Evolutionary conservation across 768 basidiomycete genomes (phyloP), one percentile per base, ranked within the genome.

Genomic region (Lactarius vividus): DNA sequence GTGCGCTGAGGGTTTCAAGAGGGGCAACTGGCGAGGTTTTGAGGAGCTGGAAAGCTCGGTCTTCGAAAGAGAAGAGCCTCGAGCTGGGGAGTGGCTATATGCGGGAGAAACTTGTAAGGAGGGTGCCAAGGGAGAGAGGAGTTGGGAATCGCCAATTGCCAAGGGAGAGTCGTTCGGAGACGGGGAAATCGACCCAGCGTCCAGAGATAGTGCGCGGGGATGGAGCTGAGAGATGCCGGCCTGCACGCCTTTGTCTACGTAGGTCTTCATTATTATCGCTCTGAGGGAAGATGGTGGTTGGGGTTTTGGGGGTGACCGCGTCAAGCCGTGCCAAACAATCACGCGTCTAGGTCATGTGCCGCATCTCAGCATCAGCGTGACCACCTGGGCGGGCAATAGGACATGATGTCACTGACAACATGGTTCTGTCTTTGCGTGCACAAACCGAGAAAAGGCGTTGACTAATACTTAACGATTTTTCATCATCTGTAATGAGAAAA

Each of bases 161-260:
- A 56, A 57, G 15, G 40, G 62, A 33, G 56, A n/a, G 13, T 63
- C 59, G 7, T 57, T 35, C 31, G 53, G 40, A 31, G 54, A 56
- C 11, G 46, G 40, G 2, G 62, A n/a, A 20, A 39, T 23, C n/a
- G 52, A 39, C 31, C 53, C 59, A 16, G 42, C 42, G 11, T 64
- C 64, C 52, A 46, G 40, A 26, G 49, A n/a, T 39, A 53, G 16
- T 28, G 33, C 10, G 52, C 59, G 49, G 6, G 39, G 35, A n/a
- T 31, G 58, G 10, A 61, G 5, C 37, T 29, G 18, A 58, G 56
- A 63, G 39, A 57, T 59, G 35, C 67, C 69, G 1, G 64, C 67
- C 44, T 71, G 71, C 23, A 71, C 71, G 20, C 70, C 71, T 16
- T 64, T 46, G 3, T 71, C 71, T 15, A 46, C n/a, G 52, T 71